Conservation (phyloP, 1,284 basidiomycete genomes). For the Ganoderma resinaceum region DNA sequence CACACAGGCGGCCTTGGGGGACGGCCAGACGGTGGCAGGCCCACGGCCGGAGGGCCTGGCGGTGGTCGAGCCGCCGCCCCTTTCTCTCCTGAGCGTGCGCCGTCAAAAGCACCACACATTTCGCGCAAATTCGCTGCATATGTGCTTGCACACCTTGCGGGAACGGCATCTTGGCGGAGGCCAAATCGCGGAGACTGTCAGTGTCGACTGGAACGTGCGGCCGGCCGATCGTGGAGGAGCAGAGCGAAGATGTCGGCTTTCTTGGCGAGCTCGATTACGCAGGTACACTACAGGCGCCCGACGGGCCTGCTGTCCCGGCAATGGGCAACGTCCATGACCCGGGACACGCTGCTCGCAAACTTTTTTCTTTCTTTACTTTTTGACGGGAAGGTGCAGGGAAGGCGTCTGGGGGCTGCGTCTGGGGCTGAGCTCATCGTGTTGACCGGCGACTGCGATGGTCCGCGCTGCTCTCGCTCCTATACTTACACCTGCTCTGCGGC, state of each 20-base stretch:
- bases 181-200: not conserved
- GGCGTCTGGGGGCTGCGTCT: not conserved
- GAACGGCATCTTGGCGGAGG: not conserved
- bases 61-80: not conserved
- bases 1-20: no score
- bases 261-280: constrained; percentile 6
- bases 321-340: no score
- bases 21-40: not conserved
- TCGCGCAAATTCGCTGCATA: not conserved
- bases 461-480: not conserved
- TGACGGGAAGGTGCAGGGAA: no score
- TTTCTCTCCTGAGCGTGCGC: not conserved
- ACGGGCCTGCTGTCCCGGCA: not conserved
- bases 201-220: not conserved
- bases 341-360: no score
- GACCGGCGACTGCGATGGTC: not conserved
- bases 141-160: not conserved
- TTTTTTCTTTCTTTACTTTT: no score
- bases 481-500: not conserved
- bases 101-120: not conserved
- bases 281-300: not conserved
- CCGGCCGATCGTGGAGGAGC: constrained; percentile 3
- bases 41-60: no score
- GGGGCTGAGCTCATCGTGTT: constrained; percentile 5
- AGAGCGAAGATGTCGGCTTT: constrained; percentile 9